A percentile compares a stretch with the other conserved stretches of the same genome.
Conservation (phyloP, 352 stramenopile species). For the Aphanomyces cochlioides region DNA sequence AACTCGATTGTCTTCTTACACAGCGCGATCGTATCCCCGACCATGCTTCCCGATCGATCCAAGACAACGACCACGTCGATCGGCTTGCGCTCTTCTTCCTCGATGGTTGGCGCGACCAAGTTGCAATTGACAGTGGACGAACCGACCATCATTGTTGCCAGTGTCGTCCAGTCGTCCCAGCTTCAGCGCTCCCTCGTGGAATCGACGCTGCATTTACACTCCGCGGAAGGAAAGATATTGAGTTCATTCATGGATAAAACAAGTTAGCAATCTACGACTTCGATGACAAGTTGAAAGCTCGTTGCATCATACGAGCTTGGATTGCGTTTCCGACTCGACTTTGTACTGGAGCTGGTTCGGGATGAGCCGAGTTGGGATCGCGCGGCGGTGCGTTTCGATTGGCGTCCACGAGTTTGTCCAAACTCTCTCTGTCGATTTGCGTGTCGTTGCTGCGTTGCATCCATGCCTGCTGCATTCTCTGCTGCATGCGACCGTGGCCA, state of each 20-base stretch:
- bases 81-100: slow-evolving; percentile 33
- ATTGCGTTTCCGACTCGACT: not conserved
- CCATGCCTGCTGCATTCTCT: not conserved
- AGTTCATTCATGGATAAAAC: too few species aligned
- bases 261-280: too few species aligned
- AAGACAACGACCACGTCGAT: slow-evolving; percentile 55
- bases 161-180: too few species aligned
- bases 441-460: not conserved
- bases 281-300: not conserved
- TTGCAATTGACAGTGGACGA: too few species aligned
- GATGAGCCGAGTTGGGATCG: too few species aligned
- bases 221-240: too few species aligned
- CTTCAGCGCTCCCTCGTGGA: too few species aligned
- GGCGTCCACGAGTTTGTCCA: not conserved
- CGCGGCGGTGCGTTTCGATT: not conserved
- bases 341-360: too few species aligned
- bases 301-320: not conserved
- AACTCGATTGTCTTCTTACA: slow-evolving; percentile 55
- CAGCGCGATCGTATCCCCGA: too few species aligned
- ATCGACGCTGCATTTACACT: too few species aligned
- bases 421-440: not conserved
- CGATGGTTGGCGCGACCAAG: not conserved
- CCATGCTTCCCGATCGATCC: slow-evolving; percentile 51
- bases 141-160: too few species aligned
- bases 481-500: not conserved